Evolutionary conservation across 768 basidiomycete genomes (phyloP), one percentile per base, ranked within the genome.

Genomic region (Pholiota microspora): DNA sequence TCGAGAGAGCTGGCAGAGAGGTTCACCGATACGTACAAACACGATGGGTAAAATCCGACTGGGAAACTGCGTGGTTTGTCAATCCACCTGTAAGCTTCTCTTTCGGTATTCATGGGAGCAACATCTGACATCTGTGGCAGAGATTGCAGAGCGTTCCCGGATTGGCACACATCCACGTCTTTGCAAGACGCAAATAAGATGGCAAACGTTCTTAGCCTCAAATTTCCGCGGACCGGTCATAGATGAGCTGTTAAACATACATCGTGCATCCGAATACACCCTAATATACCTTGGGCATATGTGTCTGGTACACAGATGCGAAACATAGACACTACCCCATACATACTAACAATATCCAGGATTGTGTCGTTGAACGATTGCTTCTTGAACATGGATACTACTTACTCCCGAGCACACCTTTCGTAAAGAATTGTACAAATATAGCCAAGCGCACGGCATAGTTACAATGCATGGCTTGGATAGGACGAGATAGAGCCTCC

Each of bases 11-110:
- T 4, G 84, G 84, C 5, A 65, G 59, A 38, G 84, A 89, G 58
- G 81, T 92, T 38, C 74, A 80, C 29, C 69, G 68, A 46, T 93
- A 87, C 67, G 80, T 94, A 10, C 75, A 70, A 65, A 75, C 73
- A 45, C 72, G 82, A 45, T 94, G 92, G 92, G 61, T 64, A 15
- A 88, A 91, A 63, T 66, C 63, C 4, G 78, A 80, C n/a, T 94
- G 89, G 91, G 92, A 94, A 70, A 91, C 90, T 0, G 89, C 89
- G 1, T 94, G 92, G 92, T 93, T 93, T 63, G 87, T 92, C 38
- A 94, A 94, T 64, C 92, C 92, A 38, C 89, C 86, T 47, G 92
- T 94, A 62, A 65, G 88, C 69, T 4, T 10, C 47, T 53, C 18
- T 15, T 24, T 18, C 27, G 12, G 24, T 21, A 2, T 50, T 7